Conservation (phyloP, 1,284 basidiomycete genomes). For the Irpex sp. region DNA sequence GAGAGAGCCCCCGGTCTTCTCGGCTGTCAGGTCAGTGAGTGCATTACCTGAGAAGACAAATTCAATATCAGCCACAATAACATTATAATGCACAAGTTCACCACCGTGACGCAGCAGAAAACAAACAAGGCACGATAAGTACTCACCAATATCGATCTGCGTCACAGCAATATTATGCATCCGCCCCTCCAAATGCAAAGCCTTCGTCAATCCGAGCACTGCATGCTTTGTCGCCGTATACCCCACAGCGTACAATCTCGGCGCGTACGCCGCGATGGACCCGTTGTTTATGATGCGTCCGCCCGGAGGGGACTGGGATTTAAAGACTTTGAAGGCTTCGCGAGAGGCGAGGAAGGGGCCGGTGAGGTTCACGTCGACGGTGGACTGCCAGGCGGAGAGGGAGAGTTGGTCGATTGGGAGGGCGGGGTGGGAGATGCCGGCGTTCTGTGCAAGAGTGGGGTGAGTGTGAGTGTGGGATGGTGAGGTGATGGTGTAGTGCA, state of each 20-base stretch:
- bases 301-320: constrained; percentile 64
- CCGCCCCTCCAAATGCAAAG: constrained; percentile 71
- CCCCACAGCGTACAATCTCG: constrained; percentile 59
- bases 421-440: constrained; percentile 49
- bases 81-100: background rate
- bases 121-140: background rate
- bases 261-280: constrained; percentile 69
- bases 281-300: constrained; percentile 84
- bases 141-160: constrained; percentile 73
- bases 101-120: constrained; percentile 7
- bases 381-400: constrained; percentile 54
- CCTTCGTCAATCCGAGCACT: constrained; percentile 69
- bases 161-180: constrained; percentile 69
- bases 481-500: background rate
- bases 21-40: constrained; percentile 47
- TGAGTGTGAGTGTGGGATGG: background rate
- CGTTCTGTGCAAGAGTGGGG: constrained; percentile 40
- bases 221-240: constrained; percentile 81
- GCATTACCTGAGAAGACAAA: constrained; percentile 51
- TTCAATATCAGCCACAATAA: background rate
- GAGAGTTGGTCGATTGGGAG: constrained; percentile 60
- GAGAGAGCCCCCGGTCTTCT: constrained; percentile 44
- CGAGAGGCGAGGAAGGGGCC: constrained; percentile 73
- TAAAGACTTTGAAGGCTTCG: constrained; percentile 74
- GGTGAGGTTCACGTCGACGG: constrained; percentile 67